Conservation (phyloP, 306 rosid genomes). For the Spatholobus suberectus region DNA sequence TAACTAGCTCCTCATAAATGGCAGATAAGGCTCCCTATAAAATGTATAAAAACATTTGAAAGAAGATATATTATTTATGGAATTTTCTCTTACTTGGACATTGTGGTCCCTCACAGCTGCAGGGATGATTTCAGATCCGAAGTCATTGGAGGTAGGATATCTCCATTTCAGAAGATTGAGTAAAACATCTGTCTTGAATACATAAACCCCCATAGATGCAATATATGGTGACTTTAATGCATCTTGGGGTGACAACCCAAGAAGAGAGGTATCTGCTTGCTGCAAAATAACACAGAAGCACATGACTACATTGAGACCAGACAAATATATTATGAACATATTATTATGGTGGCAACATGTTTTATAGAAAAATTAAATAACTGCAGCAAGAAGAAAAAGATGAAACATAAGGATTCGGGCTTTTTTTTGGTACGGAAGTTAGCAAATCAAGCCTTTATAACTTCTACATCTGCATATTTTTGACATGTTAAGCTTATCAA, state of each 20-base stretch:
- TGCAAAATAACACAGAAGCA: conserved; percentile 49
- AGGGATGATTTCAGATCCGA: conserved; percentile 96
- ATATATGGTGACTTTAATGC: conserved; percentile 69
- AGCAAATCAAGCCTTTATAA: background rate
- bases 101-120: conserved; percentile 73
- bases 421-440: background rate
- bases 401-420: background rate
- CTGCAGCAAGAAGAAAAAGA: background rate
- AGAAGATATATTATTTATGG: background rate
- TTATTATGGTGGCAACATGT: background rate
- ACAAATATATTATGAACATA: conserved; percentile 4
- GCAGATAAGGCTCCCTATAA: background rate
- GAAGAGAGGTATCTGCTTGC: conserved; percentile 75
- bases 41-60: conserved; percentile 16
- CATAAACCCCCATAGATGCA: conserved; percentile 96
- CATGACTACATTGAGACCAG: conserved; percentile 13
- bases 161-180: conserved; percentile 75
- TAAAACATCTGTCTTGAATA: conserved; percentile 76
- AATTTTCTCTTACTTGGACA: conserved; percentile 75
- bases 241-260: conserved; percentile 77
- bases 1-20: conserved; percentile 1
- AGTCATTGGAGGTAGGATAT: conserved; percentile 86
- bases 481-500: background rate
- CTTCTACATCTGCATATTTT: background rate
- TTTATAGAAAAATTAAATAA: conserved; percentile 6